A percentile compares a stretch with the other conserved stretches of the same genome.
These are phyloP conservation scores for Claviceps pazoutovae DNA, from an alignment of 2,329 filamentous ascomycete genomes.

Conservation along the genomic window DNA sequence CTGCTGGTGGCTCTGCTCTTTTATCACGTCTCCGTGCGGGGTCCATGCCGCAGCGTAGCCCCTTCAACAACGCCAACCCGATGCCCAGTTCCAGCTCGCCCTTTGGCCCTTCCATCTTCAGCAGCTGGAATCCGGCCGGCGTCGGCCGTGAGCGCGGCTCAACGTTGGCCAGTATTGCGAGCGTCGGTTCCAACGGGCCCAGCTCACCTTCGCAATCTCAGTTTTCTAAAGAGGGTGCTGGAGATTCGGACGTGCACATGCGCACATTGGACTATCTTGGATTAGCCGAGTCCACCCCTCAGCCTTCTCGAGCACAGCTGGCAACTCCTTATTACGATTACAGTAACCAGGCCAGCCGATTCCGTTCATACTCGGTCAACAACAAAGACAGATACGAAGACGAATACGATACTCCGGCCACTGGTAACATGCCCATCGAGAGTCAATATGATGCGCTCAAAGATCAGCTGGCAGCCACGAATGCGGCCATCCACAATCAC, in stretches of 20 bases:
- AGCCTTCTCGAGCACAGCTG: conserved; percentile 60
- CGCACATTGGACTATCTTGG: conserved; percentile 92
- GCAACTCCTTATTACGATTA: conserved; percentile 63
- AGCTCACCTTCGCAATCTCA: conserved; percentile 77
- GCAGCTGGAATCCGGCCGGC: conserved; percentile 58
- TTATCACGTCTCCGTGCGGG: conserved; percentile 80
- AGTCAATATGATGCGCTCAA: conserved; percentile 48
- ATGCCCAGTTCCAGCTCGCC: conserved; percentile 45
- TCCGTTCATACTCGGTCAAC: conserved; percentile 96
- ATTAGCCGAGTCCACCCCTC: conserved; percentile 84
- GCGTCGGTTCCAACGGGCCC: conserved; percentile 79
- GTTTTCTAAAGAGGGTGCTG: conserved; percentile 71
- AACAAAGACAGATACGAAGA: conserved; percentile 95
- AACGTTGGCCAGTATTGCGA: conserved; percentile 69
- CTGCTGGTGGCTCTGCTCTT: conserved; percentile 50
- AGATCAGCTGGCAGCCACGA: conserved; percentile 48
- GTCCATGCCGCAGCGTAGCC: conserved; percentile 82
- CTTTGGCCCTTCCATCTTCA: conserved; percentile 84
- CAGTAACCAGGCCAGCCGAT: conserved; percentile 68
- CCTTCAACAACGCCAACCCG: conserved; percentile 33
- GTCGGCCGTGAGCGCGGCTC: conserved; percentile 68
- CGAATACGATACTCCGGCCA: conserved; percentile 45
- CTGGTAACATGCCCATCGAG: conserved; percentile 28
- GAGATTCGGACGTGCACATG: conserved; percentile 75
- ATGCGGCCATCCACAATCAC: conserved; percentile 70